These are phyloP conservation scores for Colletotrichum sp. DNA, from an alignment of 2,329 filamentous ascomycete genomes.

Conservation along the genomic window DNA sequence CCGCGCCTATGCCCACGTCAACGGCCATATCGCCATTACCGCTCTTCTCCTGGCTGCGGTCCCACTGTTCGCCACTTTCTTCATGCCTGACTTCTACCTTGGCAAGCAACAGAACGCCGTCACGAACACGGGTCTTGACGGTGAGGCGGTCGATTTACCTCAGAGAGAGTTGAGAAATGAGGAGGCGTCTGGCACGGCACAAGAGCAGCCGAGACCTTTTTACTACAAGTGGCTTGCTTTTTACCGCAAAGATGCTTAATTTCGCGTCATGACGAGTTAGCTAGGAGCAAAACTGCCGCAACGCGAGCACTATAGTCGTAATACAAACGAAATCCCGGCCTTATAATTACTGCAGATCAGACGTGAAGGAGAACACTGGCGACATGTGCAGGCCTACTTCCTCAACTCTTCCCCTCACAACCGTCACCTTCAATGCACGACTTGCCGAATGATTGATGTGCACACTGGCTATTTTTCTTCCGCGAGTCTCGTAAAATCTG, in stretches of 20 bases:
- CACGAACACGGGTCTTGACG: slow-evolving; percentile 36
- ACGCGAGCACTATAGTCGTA: background rate
- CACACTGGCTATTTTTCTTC: fast-evolving
- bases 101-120: slow-evolving; percentile 39
- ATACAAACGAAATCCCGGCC: background rate
- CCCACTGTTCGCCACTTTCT: slow-evolving; percentile 38
- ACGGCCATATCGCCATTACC: slow-evolving; percentile 39
- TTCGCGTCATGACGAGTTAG: too few species aligned
- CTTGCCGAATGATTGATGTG: background rate
- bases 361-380: background rate
- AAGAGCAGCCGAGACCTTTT: background rate
- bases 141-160: slow-evolving; percentile 26
- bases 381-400: too few species aligned
- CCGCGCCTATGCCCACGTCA: slow-evolving; percentile 37
- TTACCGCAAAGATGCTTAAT: background rate
- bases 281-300: too few species aligned
- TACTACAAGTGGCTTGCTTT: background rate
- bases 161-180: background rate
- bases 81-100: slow-evolving; percentile 46
- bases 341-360: background rate
- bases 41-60: slow-evolving; percentile 34
- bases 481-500: background rate
- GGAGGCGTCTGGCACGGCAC: background rate
- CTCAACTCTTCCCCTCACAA: too few species aligned
- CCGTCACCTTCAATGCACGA: fast-evolving